A percentile compares a stretch with the other conserved stretches of the same genome.
Conservation (phyloP, 179 eudicot species). For the Spergularia azorica region DNA sequence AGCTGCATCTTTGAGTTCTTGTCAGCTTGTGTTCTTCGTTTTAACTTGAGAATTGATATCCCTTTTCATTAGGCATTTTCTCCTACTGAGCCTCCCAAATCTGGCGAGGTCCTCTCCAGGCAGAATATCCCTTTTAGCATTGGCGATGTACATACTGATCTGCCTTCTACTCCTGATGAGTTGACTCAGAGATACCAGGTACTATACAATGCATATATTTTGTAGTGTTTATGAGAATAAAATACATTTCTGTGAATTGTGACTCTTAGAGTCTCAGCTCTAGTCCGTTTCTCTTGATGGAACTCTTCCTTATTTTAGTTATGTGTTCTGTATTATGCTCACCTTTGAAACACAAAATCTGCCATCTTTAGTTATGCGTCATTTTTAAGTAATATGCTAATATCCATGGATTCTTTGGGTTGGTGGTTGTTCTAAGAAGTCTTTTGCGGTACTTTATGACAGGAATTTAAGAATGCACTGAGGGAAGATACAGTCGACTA, state of each 20-base stretch:
- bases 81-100: conserved; percentile 77
- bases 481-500: conserved; percentile 94
- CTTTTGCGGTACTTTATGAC: neutral
- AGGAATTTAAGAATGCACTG: conserved; percentile 90
- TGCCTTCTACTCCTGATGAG: conserved; percentile 69
- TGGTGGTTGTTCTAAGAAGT: neutral
- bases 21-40: neutral
- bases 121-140: conserved; percentile 76
- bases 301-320: too few species aligned
- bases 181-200: conserved; percentile 91
- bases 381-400: too few species aligned
- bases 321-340: too few species aligned
- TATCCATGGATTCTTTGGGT: neutral
- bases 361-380: too few species aligned
- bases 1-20: neutral
- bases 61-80: conserved; percentile 65
- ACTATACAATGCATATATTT: neutral
- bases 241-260: too few species aligned
- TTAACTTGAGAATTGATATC: conserved; percentile 16
- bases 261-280: too few species aligned
- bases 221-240: neutral
- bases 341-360: too few species aligned
- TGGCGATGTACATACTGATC: conserved; percentile 44
- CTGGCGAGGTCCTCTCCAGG: conserved; percentile 73
- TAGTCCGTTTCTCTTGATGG: too few species aligned